Evolutionary conservation across 768 basidiomycete species (phyloP).

Genomic region (Antrodiella citrinella): DNA sequence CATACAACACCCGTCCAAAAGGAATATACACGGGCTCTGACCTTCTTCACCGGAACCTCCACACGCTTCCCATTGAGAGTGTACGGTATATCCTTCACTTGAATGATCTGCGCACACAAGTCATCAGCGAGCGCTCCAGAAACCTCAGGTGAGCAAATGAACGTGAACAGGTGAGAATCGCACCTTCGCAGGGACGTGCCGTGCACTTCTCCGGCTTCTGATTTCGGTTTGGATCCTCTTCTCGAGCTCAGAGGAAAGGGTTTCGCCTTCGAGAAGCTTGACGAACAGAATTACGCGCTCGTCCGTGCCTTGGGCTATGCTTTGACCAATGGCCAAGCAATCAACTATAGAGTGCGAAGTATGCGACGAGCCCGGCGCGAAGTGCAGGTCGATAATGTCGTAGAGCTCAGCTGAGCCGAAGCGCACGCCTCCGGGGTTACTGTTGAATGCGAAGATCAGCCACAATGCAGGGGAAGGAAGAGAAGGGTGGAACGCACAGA

Average conservation of each 20-base stretch:
- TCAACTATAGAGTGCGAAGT: slow-evolving; percentile 42
- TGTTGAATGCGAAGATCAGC: slow-evolving; percentile 17
- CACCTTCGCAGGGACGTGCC: slow-evolving; percentile 72
- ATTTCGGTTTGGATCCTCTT: slow-evolving; percentile 54
- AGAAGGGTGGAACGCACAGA: slow-evolving; percentile 36
- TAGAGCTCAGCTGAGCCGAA: slow-evolving; percentile 80
- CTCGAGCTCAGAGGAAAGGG: slow-evolving; percentile 43
- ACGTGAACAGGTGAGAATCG: slow-evolving; percentile 17
- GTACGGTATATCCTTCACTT: slow-evolving; percentile 65
- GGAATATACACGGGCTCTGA: slow-evolving; percentile 13
- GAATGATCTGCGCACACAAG: slow-evolving; percentile 46
- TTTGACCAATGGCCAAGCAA: slow-evolving; percentile 64
- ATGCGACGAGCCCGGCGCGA: slow-evolving; percentile 35
- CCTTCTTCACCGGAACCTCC: slow-evolving; percentile 74
- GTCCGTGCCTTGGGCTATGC: slow-evolving; percentile 54
- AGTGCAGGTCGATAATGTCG: slow-evolving; percentile 63
- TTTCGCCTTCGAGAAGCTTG: slow-evolving; percentile 45
- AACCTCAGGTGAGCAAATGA: slow-evolving; percentile 6
- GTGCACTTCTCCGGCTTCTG: slow-evolving; percentile 52
- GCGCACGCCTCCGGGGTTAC: slow-evolving; percentile 76
- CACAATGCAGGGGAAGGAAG: slow-evolving; percentile 3
- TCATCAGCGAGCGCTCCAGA: too few species aligned
- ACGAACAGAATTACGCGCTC: slow-evolving; percentile 74
- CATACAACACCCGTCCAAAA: slow-evolving; percentile 2
- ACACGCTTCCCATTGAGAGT: slow-evolving; percentile 78